Base-by-base conservation (phyloP, 2,329 filamentous ascomycete species). In the Cladosporium sp. region DNA sequence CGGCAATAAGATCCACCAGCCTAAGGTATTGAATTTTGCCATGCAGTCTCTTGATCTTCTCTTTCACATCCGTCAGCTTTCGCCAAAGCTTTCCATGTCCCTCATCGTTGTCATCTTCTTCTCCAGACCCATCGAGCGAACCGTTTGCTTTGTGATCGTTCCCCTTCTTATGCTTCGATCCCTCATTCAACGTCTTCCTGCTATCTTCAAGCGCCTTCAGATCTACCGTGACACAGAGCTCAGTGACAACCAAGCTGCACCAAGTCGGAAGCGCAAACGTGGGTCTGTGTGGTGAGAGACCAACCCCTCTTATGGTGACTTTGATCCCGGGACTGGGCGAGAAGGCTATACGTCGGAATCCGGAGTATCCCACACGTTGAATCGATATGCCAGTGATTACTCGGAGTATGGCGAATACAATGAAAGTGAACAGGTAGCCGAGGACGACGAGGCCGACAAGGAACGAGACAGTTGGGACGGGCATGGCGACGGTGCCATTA, bases 261-360 rank as follows among this genome's bases (percentile, higher is more conserved):
- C 93, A 97, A 61, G 95, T 97, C 44, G 94, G 94, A 72, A 97
- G 91, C 47, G 93, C 91, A 74, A 99, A 97, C 5, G 94, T 97
- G 12, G 94, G 94, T 4, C 92, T 86, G 75, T 99, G 94, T 62
- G 97, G 75, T 58, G 90, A 88, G 66, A 99, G 80, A 44, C 94
- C 91, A 53, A 99, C 80, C 51, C 92, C 90, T 51, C 94, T 86
- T 57, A 99, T 86, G 73, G 96, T 91, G 73, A 99, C 85, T 67
- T 88, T 88, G 68, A 96, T 78, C 65, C 94, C 94, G 82, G 96
- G 91, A 73, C 83, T 87, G 25, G 91, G 91, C 13, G 90, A 90
- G 73, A 95, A 97, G 58, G 91, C 88, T 61, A 99, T 88, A 65
- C 93, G 88, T 63, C 93, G 88, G 64, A 99, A 80, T 35, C 94